Evolutionary conservation across 2,329 filamentous ascomycete genomes (phyloP), one percentile per base, ranked within the genome.

Genomic region (Aspergillus pseudotamarii): DNA sequence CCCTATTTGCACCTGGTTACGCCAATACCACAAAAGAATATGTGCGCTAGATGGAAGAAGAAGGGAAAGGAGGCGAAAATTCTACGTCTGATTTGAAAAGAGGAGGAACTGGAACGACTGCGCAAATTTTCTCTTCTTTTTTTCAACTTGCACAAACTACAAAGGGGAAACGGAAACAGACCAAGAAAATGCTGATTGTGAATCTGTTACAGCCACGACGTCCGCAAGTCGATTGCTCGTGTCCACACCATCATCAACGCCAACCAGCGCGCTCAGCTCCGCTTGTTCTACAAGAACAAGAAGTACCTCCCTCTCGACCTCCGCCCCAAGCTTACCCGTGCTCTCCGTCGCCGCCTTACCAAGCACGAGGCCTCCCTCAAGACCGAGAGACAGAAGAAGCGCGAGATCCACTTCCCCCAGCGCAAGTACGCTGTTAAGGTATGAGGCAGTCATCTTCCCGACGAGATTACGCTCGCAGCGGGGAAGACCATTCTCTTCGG

Each of bases 251-350:
- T 99, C 86, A 97, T 99, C 90, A 99, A 98, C 89, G 91, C 93
- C 85, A 98, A 96, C 89, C 95, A 99, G 88, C 91, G 96, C 83
- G 88, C 93, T 74, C 94, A 98, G 86, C 93, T 99, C 78, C 93
- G 94, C 78, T 88, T 98, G 74, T 98, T 98, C 91, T 99, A 99
- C 90, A 96, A 97, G 89, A 91, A 91, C 90, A 98, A 98, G 92
- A 98, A 97, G 89, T 97, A 97, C 89, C 85, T 93, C 71, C 95
- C 95, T 72, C 93, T 99, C 82, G 96, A 99, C 84, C 94, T 99
- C 86, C 92, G 95, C 84, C 84, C 93, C 81, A 98, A 98, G 92
- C 90, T 95, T 87, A 99, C 95, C 81, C 94, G 95, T 78, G 95
- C 94, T 81, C 96, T 98, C 85, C 93, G 95, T 80, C 92, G 96